These are phyloP conservation scores for Xenoacremonium recifei DNA, from an alignment of 2,329 filamentous ascomycete species.

Conservation along the genomic window DNA sequence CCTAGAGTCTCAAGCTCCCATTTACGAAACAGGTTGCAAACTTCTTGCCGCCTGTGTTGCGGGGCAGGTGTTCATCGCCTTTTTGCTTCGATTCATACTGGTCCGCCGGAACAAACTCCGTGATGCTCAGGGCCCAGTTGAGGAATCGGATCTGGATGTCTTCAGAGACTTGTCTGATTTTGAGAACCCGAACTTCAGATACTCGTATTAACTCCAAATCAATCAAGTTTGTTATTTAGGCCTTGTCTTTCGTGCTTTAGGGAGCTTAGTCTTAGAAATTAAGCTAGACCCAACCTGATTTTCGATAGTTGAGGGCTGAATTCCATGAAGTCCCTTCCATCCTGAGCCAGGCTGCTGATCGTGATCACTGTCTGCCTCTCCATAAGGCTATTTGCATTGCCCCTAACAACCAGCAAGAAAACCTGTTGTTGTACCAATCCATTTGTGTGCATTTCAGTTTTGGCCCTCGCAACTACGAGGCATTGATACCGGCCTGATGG, in stretches of 20 bases:
- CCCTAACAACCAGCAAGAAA: background rate
- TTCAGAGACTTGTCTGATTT: constrained; percentile 27
- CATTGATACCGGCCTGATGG: background rate
- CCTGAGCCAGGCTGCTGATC: background rate
- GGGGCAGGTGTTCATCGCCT: constrained; percentile 17
- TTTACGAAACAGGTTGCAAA: constrained; percentile 53
- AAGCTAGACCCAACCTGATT: too few relatives aligned
- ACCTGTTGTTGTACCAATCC: background rate
- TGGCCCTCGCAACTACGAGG: background rate
- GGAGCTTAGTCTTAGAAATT: too few relatives aligned
- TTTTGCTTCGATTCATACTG: constrained; percentile 17
- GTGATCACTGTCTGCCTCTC: constrained; percentile 2
- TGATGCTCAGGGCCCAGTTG: constrained; percentile 19
- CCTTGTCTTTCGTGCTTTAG: too few relatives aligned
- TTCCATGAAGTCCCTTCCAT: constrained; percentile 1
- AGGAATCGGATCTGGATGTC: constrained; percentile 15
- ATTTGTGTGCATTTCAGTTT: background rate
- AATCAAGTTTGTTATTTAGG: too few relatives aligned
- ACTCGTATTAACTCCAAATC: constrained; percentile 24
- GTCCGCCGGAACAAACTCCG: constrained; percentile 24
- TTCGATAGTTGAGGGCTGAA: background rate
- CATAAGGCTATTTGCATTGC: too few relatives aligned
- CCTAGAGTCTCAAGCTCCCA: constrained; percentile 42
- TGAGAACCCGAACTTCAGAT: constrained; percentile 27
- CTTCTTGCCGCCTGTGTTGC: constrained; percentile 24